Evolutionary conservation across 139 green algal genomes (phyloP), one percentile per base, ranked within the genome.

Genomic region (Picochlorum sp.): DNA sequence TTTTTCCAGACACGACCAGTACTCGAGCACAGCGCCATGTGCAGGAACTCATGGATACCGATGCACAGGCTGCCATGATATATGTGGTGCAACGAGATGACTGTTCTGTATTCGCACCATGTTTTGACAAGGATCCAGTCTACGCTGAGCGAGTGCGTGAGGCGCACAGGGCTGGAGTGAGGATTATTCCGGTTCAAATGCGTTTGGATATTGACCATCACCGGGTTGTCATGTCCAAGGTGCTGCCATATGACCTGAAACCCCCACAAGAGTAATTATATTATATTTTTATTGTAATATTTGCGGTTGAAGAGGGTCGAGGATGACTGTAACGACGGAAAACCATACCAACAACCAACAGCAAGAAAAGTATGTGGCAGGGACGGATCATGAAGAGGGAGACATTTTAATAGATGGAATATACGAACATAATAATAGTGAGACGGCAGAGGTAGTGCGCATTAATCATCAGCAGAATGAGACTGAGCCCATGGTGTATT

Each of bases 1-100:
- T 87, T 3, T 89, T 89, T 58, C 82, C 82, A 16, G 82, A 89
- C 51, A 85, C 81, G 34, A 70, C 77, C 1, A 83, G 72, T 49
- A 58, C 63, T 20, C 58, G 83, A 15, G 83, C 83, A 4, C 76
- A 83, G 58, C 66, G 64, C 52, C 83, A 89, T 54, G 57, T 86
- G 34, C 18, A 47, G 13, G 83, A 86, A 9, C 67, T 89, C 44
- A 50, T 64, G 2, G 28, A 45, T 21, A 21, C 65, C 1, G 62
- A 20, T 9, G 23, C 44, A 9, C 18, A 69, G 45, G 79, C 76
- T 38, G 72, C 66, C 4, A 70, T 70, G 13, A 57, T 88, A 60
- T 88, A 86, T 63, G 30, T 81, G 4, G 64, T 88, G 13, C 81
- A 85, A 52, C 59, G 81, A 6, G 66, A 30, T n/a, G 81, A 88